Percentiles rank a stretch among this genome's conserved stretches.
phyloP scores from a whole-genome alignment of 768 basidiomycete species.

The Kondoa subrosea region DNA sequence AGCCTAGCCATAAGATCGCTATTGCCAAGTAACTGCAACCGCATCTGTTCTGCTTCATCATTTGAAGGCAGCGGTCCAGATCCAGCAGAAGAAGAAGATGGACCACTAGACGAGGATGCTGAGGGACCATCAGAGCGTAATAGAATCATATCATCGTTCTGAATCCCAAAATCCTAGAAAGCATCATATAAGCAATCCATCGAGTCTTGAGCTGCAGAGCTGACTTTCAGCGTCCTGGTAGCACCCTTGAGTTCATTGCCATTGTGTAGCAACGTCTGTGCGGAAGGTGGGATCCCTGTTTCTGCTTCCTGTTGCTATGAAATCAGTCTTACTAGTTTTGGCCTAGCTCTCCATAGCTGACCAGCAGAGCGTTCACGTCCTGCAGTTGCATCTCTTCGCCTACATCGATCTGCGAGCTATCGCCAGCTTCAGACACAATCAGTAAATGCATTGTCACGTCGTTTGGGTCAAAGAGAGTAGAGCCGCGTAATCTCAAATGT shows the following conservation, averaged over 20 bases:
- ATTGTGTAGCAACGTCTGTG: conserved; percentile 56
- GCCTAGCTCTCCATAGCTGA: no score
- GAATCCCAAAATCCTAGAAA: conserved; percentile 41
- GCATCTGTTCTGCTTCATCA: conserved; percentile 68
- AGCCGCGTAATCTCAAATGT: neutral
- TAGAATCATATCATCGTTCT: conserved; percentile 48
- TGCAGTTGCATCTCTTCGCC: neutral
- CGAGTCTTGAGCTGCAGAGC: neutral
- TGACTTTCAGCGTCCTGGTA: conserved; percentile 48
- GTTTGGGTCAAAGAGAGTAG: neutral
- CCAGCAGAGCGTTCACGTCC: conserved; percentile 81
- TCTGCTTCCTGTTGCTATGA: conserved; percentile 29
- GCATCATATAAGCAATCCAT: neutral
- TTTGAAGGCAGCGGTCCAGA: neutral
- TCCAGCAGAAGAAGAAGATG: neutral
- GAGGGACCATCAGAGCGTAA: conserved; percentile 42
- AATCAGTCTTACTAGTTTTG: conserved; percentile 47
- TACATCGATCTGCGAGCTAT: neutral
- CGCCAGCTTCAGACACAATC: neutral
- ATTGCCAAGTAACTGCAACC: conserved; percentile 70
- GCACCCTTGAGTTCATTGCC: conserved; percentile 49
- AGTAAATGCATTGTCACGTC: conserved; percentile 5
- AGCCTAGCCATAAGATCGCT: conserved; percentile 61
- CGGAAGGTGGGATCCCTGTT: conserved; percentile 55
- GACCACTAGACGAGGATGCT: conserved; percentile 5